Base-by-base conservation (phyloP, 768 basidiomycete genomes). In the Lactarius deliciosus region DNA sequence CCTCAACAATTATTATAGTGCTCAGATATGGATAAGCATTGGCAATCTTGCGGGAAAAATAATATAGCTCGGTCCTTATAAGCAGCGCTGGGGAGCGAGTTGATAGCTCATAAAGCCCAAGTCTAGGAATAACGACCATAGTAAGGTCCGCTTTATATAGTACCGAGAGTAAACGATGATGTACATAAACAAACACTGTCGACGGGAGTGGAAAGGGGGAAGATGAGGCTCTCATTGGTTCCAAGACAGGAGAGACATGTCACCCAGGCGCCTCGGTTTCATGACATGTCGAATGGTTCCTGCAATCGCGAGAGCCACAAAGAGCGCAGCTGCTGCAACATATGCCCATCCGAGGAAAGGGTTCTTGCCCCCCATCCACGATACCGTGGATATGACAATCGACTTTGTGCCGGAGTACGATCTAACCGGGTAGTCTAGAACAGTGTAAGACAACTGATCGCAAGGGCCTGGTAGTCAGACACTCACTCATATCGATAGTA, bases 291-390 rank as follows among this genome's bases (percentile, higher is more conserved):
- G 85, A 58, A 91, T 85, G n/a, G 94, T 92, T 30, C 97, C 94
- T 30, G 88, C 82, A 58, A 98, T 76, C 30, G 93, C 95, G 50
- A 99, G 85, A 15, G 92, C 80, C 20, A 98, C 87, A 75, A 97
- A 98, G 18, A 98, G 81, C 20, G 83, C 85, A 2, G 96, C 87
- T 1, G 94, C 86, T 18, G 89, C 96, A 55, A 99, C 89, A 74
- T 99, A 99, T 2, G 95, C 93, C 94, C 96, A 98, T 9, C 97
- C 97, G 22, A 99, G 82, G 87, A 99, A 99, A 1, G 95, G 88
- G 72, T 99, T 98, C 80, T 96, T 96, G 47, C 97, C 97, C 13
- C 97, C 97, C 74, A 97, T 94, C 96, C 96, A 98, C 1, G 96
- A 94, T 16, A 97, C 94, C 3, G 96, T 98, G 54, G 95, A 95